Conservation (phyloP, 768 basidiomycete genomes). For the Phaeotremella skinneri region DNA sequence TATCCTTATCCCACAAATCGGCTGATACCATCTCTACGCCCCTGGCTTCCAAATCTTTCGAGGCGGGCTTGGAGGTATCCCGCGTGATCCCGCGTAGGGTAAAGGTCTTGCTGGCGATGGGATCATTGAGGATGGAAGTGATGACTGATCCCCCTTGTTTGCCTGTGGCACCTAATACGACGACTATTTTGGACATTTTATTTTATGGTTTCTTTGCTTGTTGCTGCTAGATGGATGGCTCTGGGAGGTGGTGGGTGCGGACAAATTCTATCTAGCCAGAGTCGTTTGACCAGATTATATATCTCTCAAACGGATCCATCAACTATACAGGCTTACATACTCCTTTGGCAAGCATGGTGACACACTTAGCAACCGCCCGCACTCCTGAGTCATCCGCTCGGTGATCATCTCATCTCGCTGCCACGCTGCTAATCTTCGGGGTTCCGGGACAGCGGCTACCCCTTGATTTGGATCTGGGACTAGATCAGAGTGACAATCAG, state of each 20-base stretch:
- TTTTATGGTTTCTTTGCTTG: not conserved
- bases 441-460: no score
- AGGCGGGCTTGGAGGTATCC: slow-evolving; percentile 29
- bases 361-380: no score
- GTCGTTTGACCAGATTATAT: no score
- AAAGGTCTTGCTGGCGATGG: slow-evolving; percentile 20
- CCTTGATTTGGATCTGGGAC: no score
- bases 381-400: no score
- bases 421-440: no score
- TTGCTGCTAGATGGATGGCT: not conserved
- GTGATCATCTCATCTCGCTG: no score
- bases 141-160: slow-evolving; percentile 45
- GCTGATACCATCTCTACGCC: slow-evolving; percentile 43
- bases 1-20: slow-evolving; percentile 25
- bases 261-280: not conserved
- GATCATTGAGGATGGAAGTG: slow-evolving; percentile 20
- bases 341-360: no score
- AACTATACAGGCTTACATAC: no score
- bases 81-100: slow-evolving; percentile 38
- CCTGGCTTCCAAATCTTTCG: slow-evolving; percentile 17
- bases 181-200: slow-evolving; percentile 34
- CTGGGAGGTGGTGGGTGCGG: not conserved
- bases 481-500: no score
- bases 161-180: slow-evolving; percentile 43
- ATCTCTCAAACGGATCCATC: no score